Evolutionary conservation across 1,139 yeast species (phyloP).

Genomic region (Schizosaccharomyces versatilis): DNA sequence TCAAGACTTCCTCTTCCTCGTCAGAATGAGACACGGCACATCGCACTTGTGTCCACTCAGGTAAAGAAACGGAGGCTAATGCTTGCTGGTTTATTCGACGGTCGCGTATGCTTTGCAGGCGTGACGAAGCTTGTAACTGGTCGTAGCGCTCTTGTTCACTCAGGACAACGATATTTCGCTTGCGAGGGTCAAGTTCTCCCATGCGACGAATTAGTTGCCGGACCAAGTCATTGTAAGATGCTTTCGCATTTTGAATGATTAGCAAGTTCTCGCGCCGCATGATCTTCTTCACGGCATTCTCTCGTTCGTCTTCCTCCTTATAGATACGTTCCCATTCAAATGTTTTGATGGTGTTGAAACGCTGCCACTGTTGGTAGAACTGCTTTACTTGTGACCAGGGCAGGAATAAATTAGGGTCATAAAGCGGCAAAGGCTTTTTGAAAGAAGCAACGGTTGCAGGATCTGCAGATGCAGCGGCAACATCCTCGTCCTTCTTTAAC

Average conservation of each 20-base stretch:
- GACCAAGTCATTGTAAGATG: not conserved
- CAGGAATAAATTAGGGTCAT: not conserved
- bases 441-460: too few relatives aligned
- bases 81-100: not conserved
- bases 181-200: not conserved
- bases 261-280: not conserved
- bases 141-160: not conserved
- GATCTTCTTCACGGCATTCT: not conserved
- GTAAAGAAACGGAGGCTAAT: not conserved
- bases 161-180: not conserved
- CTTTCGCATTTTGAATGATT: not conserved
- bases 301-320: not conserved
- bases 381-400: not conserved
- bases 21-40: too few relatives aligned
- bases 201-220: not conserved
- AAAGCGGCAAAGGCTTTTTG: too few relatives aligned
- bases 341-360: not conserved
- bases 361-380: not conserved
- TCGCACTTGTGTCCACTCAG: not conserved
- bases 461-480: too few relatives aligned
- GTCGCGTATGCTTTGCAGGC: not conserved
- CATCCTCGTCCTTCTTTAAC: too few relatives aligned
- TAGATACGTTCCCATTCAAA: not conserved
- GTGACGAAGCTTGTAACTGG: not conserved
- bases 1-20: too few relatives aligned